Percentiles rank a stretch among this genome's conserved stretches.
These are phyloP conservation scores for Globisporangium echinulatum DNA, from an alignment of 352 stramenopile genomes.

Conservation along the genomic window DNA sequence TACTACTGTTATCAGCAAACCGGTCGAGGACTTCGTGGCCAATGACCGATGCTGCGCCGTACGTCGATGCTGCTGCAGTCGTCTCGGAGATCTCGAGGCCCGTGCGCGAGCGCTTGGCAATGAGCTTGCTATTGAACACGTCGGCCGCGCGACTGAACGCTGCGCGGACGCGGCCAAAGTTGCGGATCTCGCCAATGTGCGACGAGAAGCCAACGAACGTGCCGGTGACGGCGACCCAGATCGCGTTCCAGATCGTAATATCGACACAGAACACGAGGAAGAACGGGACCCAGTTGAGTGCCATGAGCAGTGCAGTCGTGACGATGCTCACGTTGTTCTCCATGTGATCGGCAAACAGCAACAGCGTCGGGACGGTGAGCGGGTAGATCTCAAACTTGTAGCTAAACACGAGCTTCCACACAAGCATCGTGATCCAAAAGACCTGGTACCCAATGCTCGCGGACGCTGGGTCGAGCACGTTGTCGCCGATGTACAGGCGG, in stretches of 20 bases:
- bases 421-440: conserved; percentile 93
- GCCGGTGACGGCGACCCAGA: conserved; percentile 96
- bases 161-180: conserved; percentile 82
- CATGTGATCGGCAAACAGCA: conserved; percentile 96
- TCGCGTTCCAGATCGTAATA: conserved; percentile 97
- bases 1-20: conserved; percentile 26
- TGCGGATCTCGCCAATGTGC: conserved; percentile 95
- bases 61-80: conserved; percentile 22
- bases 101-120: conserved; percentile 70
- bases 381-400: conserved; percentile 98
- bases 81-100: conserved; percentile 45
- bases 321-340: conserved; percentile 82
- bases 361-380: conserved; percentile 92
- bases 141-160: conserved; percentile 84
- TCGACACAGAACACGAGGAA: conserved; percentile 98
- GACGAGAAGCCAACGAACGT: conserved; percentile 96
- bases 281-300: conserved; percentile 95
- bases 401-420: conserved; percentile 97
- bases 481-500: conserved; percentile 95
- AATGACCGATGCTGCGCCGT: conserved; percentile 35
- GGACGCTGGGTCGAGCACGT: conserved; percentile 91
- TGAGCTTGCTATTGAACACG: conserved; percentile 84
- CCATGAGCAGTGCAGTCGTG: conserved; percentile 87
- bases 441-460: conserved; percentile 90
- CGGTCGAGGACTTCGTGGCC: conserved; percentile 58